Conservation (phyloP, 306 rosid genomes). For the Purshia tridentata region DNA sequence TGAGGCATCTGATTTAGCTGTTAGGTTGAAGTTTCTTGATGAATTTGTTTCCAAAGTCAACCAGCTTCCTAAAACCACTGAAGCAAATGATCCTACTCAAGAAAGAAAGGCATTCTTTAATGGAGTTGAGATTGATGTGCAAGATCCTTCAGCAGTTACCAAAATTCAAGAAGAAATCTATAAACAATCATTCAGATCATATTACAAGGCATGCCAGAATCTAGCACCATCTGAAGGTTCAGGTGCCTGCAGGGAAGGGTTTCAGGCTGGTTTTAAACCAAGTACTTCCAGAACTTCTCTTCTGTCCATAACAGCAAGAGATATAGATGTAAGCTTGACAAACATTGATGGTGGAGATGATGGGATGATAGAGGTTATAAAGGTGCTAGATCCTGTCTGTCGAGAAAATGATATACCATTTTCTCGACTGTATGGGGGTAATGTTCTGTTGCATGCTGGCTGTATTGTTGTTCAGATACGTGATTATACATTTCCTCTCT, state of each 20-base stretch:
- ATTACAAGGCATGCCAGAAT: constrained; percentile 83
- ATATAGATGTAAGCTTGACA: constrained; percentile 75
- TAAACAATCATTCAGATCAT: constrained; percentile 76
- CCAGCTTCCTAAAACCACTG: constrained; percentile 54
- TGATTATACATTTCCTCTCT: constrained; percentile 74
- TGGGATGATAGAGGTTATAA: constrained; percentile 84
- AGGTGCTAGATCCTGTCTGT: constrained; percentile 88
- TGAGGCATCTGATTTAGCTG: constrained; percentile 91
- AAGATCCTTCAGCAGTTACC: constrained; percentile 54
- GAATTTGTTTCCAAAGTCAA: constrained; percentile 57
- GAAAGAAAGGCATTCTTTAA: constrained; percentile 51
- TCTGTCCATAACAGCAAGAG: constrained; percentile 72
- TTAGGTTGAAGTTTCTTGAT: constrained; percentile 75
- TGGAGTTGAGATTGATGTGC: constrained; percentile 67
- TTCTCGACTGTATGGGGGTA: constrained; percentile 84
- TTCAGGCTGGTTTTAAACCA: constrained; percentile 91
- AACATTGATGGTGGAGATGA: constrained; percentile 85
- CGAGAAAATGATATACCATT: constrained; percentile 79
- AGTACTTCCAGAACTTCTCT: constrained; percentile 80
- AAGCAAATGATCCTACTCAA: constrained; percentile 52
- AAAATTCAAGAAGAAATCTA: constrained; percentile 70
- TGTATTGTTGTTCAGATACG: constrained; percentile 79
- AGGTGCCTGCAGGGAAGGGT: constrained; percentile 74
- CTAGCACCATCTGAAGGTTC: constrained; percentile 76
- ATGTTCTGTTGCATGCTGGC: constrained; percentile 62